A percentile compares a stretch with the other conserved stretches of the same genome.
These are phyloP conservation scores for Acacia pycnantha DNA, from an alignment of 331 rosid genomes.

Conservation along the genomic window DNA sequence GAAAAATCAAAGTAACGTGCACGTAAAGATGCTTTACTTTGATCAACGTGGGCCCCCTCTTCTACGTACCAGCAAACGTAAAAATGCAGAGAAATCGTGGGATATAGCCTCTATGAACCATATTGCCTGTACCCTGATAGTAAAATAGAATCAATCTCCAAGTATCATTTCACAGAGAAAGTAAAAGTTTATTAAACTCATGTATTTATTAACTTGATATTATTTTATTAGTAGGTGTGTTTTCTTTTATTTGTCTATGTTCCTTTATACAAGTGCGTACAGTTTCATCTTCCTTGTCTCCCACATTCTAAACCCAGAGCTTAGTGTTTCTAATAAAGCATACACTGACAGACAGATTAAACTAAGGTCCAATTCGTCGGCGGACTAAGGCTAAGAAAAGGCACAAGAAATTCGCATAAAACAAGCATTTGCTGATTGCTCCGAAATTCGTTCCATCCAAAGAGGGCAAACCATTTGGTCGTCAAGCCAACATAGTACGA, in stretches of 20 bases:
- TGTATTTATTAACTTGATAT: background rate
- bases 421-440: background rate
- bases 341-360: background rate
- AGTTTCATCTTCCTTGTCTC: constrained; percentile 18
- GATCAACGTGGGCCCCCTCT: background rate
- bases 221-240: background rate
- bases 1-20: background rate
- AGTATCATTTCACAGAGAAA: background rate
- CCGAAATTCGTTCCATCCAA: background rate
- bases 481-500: background rate
- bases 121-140: background rate
- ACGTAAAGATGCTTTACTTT: background rate
- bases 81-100: background rate
- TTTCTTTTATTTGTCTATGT: background rate
- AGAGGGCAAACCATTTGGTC: background rate
- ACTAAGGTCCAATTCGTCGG: background rate
- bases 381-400: constrained; percentile 1
- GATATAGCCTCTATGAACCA: background rate
- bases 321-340: background rate
- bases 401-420: constrained; percentile 10
- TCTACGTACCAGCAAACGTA: background rate
- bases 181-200: background rate
- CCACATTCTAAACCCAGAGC: constrained; percentile 15
- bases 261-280: background rate
- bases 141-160: background rate